Evolutionary conservation across 2,329 filamentous ascomycete species (phyloP).

Genomic region (Fusarium heterosporum): DNA sequence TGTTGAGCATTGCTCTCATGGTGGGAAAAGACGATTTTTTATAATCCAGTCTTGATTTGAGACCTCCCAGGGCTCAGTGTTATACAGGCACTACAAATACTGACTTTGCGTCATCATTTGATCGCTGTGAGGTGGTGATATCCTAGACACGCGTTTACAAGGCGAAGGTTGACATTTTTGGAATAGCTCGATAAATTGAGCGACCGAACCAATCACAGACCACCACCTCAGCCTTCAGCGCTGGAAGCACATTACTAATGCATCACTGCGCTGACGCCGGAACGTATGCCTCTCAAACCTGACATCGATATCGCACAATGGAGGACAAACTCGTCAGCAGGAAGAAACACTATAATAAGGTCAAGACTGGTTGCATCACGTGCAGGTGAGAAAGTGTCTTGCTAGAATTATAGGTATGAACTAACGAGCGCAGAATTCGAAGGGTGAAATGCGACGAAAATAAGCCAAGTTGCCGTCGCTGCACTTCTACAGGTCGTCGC

Average conservation of each 20-base stretch:
- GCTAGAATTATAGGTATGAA: fast-evolving
- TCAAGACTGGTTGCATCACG: neutral
- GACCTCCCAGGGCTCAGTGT: fast-evolving
- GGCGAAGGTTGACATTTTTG: neutral
- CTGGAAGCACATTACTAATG: neutral
- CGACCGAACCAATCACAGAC: neutral
- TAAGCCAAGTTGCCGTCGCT: neutral
- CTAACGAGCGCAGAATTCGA: neutral
- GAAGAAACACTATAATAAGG: neutral
- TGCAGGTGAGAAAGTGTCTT: neutral
- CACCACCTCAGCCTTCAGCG: fast-evolving
- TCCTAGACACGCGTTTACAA: neutral
- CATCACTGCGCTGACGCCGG: fast-evolving
- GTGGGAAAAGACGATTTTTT: neutral
- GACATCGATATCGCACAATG: too few relatives aligned
- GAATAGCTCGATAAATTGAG: neutral
- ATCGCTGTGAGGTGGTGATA: neutral
- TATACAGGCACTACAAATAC: neutral
- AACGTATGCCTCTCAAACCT: fast-evolving
- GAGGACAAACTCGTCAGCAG: fast-evolving
- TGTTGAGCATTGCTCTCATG: fast-evolving
- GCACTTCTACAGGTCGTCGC: neutral
- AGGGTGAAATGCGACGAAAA: neutral
- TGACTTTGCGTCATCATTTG: fast-evolving
- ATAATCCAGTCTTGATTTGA: neutral